phyloP scores from a whole-genome alignment of 2,329 filamentous ascomycete genomes.

The Teratosphaeria epicoccoides region DNA sequence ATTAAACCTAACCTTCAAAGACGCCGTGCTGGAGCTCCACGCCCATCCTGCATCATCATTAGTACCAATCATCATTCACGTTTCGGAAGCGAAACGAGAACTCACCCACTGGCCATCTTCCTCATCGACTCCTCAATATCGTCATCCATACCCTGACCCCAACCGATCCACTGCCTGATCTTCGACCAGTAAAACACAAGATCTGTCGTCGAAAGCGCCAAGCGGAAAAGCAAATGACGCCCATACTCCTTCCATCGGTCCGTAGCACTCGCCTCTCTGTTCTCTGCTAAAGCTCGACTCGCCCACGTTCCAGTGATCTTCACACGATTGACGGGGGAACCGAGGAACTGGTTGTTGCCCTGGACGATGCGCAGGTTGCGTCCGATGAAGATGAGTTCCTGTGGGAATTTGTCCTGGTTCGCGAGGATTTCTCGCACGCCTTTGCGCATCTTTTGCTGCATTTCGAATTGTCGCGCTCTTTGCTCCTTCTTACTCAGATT shows the following conservation, averaged over 20 bases:
- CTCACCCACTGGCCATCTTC: slow-evolving; percentile 57
- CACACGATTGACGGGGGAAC: slow-evolving; percentile 78
- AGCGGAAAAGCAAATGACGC: slow-evolving; percentile 69
- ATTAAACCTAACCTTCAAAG: slow-evolving; percentile 59
- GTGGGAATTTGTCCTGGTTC: slow-evolving; percentile 80
- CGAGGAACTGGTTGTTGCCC: slow-evolving; percentile 83
- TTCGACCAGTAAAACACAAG: slow-evolving; percentile 74
- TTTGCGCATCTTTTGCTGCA: slow-evolving; percentile 62
- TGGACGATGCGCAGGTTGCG: slow-evolving; percentile 89
- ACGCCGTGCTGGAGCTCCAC: slow-evolving; percentile 80
- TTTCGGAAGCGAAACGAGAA: background rate
- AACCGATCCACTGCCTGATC: slow-evolving; percentile 62
- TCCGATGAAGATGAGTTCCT: slow-evolving; percentile 84
- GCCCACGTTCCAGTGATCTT: slow-evolving; percentile 94
- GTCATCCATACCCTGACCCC: slow-evolving; percentile 83
- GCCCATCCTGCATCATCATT: slow-evolving; percentile 54
- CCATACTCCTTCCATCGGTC: slow-evolving; percentile 61
- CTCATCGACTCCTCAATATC: slow-evolving; percentile 83
- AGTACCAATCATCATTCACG: slow-evolving; percentile 7
- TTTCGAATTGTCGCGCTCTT: slow-evolving; percentile 58
- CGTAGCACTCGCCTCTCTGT: slow-evolving; percentile 49
- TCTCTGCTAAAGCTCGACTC: slow-evolving; percentile 68
- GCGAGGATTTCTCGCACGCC: slow-evolving; percentile 69
- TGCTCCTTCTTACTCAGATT: slow-evolving; percentile 48
- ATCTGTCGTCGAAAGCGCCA: slow-evolving; percentile 66